Evolutionary conservation across 1,284 basidiomycete genomes (phyloP), one percentile per base, ranked within the genome.

Genomic region (Ustanciosporium gigantosporum): DNA sequence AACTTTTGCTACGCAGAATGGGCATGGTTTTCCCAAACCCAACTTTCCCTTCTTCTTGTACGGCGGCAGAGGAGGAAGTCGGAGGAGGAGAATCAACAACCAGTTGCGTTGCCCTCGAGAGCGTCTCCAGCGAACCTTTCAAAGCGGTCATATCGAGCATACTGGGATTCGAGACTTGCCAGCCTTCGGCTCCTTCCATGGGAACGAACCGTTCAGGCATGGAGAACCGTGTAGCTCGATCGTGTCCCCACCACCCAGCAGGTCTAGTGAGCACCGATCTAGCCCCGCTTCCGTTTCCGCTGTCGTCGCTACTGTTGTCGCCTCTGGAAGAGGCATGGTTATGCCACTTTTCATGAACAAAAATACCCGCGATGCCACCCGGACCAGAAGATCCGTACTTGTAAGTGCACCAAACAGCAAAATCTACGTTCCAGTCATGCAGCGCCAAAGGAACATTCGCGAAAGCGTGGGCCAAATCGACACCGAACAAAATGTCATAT

Each of bases 231-330:
- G 90, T 93, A 48, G 81, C 77, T 19, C 86, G 83, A 73, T 92
- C 86, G 78, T 97, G 91, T 36, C 95, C 94, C 91, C 92, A 99
- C 94, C 94, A 99, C 25, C 95, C 94, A 19, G 91, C 88, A 50
- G 87, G 86, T 73, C 93, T 91, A 69, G 41, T 55, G 61, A 60
- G 52, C 17, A 36, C 34, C 9, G 46, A 53, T 36, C 70, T 59
- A 66, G 46, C 39, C 68, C 38, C 29, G n/a, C n/a, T n/a, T 8
- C 32, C 32, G 9, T 9, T 8, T 8, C 19, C 20, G 19, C 9
- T 23, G 8, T 37, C 36, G 9, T 19, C 17, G 32, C 32, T 19
- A 29, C 11, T 17, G n/a, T n/a, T n/a, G n/a, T n/a, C n/a, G n/a
- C n/a, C n/a, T n/a, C n/a, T n/a, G n/a, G n/a, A n/a, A n/a, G n/a